Percentiles rank a stretch among this genome's conserved stretches.
Conservation (phyloP, 2,329 filamentous ascomycete genomes). For the Apiospora rasikravindrae region DNA sequence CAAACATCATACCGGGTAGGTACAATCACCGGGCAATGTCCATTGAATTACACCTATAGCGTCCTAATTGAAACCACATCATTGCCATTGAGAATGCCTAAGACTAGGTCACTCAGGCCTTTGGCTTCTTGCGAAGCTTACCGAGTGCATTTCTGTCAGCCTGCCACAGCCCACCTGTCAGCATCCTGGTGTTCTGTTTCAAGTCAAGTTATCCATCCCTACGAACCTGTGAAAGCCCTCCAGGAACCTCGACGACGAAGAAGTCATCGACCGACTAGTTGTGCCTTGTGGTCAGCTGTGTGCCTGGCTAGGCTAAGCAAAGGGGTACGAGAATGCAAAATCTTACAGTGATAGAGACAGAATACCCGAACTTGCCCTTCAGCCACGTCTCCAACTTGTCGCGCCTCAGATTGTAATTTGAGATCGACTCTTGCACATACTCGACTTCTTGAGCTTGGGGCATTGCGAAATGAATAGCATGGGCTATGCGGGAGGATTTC, state of each 20-base stretch:
- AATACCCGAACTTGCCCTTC: background rate
- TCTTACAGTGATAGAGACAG: background rate
- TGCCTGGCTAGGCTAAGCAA: background rate
- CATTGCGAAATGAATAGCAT: background rate
- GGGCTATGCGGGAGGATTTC: background rate
- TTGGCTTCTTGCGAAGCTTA: background rate
- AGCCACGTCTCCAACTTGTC: background rate
- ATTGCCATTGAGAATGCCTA: background rate
- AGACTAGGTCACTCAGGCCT: background rate
- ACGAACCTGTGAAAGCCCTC: background rate
- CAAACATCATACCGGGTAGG: background rate
- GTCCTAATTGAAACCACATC: background rate
- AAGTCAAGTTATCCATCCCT: background rate
- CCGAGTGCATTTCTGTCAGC: background rate
- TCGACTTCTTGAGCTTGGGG: background rate
- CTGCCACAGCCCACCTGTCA: background rate
- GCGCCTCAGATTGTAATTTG: background rate
- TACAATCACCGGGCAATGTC: background rate
- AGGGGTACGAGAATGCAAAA: background rate
- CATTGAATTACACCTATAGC: background rate
- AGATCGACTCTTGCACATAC: background rate
- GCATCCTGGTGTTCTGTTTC: background rate
- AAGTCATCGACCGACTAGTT: background rate
- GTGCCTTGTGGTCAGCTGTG: background rate
- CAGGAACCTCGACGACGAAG: background rate